Evolutionary conservation across 805 yeast genomes (phyloP), one percentile per base, ranked within the genome.

Genomic region (Yamadazyma sp.): DNA sequence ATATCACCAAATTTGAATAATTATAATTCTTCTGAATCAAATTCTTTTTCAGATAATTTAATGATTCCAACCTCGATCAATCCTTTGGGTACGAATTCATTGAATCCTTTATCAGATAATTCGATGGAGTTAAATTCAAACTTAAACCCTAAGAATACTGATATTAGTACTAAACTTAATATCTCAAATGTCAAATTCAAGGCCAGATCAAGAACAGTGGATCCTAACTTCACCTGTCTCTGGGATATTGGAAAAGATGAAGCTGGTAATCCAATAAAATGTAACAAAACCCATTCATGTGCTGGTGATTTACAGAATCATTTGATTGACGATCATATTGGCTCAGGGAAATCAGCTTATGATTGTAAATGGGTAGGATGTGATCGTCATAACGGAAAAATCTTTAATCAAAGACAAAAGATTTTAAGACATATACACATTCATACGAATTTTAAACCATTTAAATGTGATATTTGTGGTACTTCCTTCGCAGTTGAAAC

Each of bases 401-500:
- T 73, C 3, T 93, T 91, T 52, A 59, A 74, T 7, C 98, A 91
- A 55, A 70, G 93, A 20, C 98, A 91, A 49, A 93, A 91, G 58
- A 63, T 88, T 7, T 61, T 84, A 11, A 73, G 98, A 27, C 98
- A 91, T 60, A 62, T 93, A 31, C 93, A 84, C 57, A 82, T 82
- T 4, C 98, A 93, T 56, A 86, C 98, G 0, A 79, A 82, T 39
- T 79, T 82, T 55, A 80, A 82, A 53, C 97, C 97, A 0, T 83
- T 73, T 55, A 66, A 69, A 39, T 93, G 98, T 60, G 50, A 62
- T 0, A 53, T 71, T 0, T 93, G 98, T 56, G 71, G 76, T 2
- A 78, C 80, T 37, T 55, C 68, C 9, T 88, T 91, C 58, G 85
- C 94, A 4, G 86, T 84, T 27, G 86, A 83, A 32, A 65, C 82